Base-by-base conservation (phyloP, 306 rosid species). In the Gastrolobium bilobum region DNA sequence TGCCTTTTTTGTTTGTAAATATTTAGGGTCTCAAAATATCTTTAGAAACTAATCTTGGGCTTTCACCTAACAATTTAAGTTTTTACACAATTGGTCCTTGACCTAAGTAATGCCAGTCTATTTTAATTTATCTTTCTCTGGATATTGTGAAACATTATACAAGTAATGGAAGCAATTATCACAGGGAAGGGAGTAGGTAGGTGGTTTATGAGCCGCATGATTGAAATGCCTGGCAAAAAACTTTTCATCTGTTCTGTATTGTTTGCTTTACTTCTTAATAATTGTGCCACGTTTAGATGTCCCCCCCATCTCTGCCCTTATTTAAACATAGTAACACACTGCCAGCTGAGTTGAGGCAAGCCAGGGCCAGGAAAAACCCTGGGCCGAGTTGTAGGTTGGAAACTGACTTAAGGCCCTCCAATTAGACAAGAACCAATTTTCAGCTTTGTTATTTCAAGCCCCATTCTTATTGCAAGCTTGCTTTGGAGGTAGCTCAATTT, bases 121-220 rank as follows among this genome's bases (percentile, higher is more conserved):
- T 66, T 54, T 37, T n/a, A 9, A 47, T 48, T 81, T 5, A 57
- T 47, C 37, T 46, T 74, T 42, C 63, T 56, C 76, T 54, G 37
- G 15, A 47, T n/a, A 47, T 53, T 33, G 33, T 33, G 42, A 72
- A 72, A 40, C 48, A 67, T 65, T n/a, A 11, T 38, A 5, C 34
- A 51, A 79, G 30, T 14, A n/a, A 61, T 51, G 39, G 39, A 47
- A 62, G 71, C 34, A 61, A 35, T 15, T 62, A 10, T 60, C 47
- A 59, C 30, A 4, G 3, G 70, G 38, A 75, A 61, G 51, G 26
- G 51, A 15, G 71, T 46, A 6, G 47, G 13, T 38, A 37, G 63
- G 39, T 61, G 72, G 39, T 62, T 62, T 75, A 7, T 34, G 14
- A 20, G 51, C 60, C 51, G 37, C 60, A 4, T 43, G 70, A 47